Evolutionary conservation across 352 stramenopile genomes (phyloP), one percentile per base, ranked within the genome.

Genomic region (Phytophthora sojae): DNA sequence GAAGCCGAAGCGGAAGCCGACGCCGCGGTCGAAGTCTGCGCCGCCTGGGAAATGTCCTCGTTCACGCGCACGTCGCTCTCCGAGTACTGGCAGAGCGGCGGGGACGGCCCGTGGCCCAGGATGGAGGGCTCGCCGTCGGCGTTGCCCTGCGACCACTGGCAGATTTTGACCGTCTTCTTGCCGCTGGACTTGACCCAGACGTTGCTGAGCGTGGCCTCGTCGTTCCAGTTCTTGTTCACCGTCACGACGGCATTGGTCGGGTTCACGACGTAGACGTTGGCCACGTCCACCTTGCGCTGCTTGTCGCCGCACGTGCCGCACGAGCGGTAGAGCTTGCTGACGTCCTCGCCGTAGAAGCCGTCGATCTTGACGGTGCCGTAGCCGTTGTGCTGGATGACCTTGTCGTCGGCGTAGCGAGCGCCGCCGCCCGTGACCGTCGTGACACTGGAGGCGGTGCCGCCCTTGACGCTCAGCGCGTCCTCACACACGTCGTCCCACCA

Each of bases 401-500:
- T 86, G 73, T 86, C 79, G 25, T 77, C 63, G 29, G 76, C 79
- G 2, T 69, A 68, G 15, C 73, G 74, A 1, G 78, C 78, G 32
- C 79, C 79, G 11, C 35, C 35, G n/a, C n/a, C n/a, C 32, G 32
- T 37, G 4, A 37, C 32, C 6, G 32, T 37, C 32, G 32, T 39
- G 8, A 39, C 32, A 39, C 32, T 39, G 8, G 32, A 39, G 32
- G 32, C 32, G 11, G 32, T 39, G 32, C 32, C 32, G 32, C 32
- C 35, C 35, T 42, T 42, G 35, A 42, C 9, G 35, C 35, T 42
- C 9, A 42, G 35, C 3, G 35, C 35, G 11, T 42, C 35, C 35
- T 42, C 35, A 9, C 35, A 42, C 35, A 42, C 35, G 35, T 42
- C 35, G 35, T 42, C 35, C 35, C 35, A 42, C 35, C 35, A 42